Conservation (phyloP, 2,329 filamentous ascomycete genomes). For the Gnomoniopsis smithogilvyi region DNA sequence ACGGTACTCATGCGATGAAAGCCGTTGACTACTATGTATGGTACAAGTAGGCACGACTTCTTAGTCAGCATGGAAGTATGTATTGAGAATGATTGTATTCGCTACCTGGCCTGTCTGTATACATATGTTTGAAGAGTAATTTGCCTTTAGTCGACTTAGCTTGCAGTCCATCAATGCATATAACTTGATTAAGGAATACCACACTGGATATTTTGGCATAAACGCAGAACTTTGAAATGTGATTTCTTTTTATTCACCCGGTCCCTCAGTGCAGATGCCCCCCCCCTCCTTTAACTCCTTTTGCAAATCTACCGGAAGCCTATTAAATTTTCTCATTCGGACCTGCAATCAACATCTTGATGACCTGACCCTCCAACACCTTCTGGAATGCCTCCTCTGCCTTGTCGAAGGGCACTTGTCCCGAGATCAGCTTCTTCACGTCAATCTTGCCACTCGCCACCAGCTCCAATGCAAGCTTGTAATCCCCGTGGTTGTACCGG, state of each 20-base stretch:
- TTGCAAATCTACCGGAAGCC: not conserved
- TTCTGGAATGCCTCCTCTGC: conserved; percentile 85
- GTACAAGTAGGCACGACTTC: too few species aligned
- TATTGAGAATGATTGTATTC: too few species aligned
- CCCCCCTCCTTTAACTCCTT: not conserved
- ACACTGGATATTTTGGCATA: too few species aligned
- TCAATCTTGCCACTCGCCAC: conserved; percentile 70
- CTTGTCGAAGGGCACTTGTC: conserved; percentile 72
- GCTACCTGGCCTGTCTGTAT: too few species aligned
- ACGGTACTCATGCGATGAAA: too few species aligned
- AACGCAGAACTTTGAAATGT: not conserved
- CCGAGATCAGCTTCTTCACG: conserved; percentile 78
- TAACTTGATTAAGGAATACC: too few species aligned
- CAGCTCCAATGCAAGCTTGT: conserved; percentile 76
- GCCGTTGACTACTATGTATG: too few species aligned
- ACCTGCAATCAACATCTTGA: conserved; percentile 66
- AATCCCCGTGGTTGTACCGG: conserved; percentile 85
- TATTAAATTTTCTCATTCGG: conserved; percentile 56
- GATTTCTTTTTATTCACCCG: too few species aligned
- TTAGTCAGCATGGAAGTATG: too few species aligned
- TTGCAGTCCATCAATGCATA: too few species aligned
- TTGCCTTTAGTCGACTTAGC: too few species aligned
- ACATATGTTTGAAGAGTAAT: too few species aligned
- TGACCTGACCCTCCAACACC: conserved; percentile 78
- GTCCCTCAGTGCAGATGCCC: not conserved